A percentile compares a stretch with the other conserved stretches of the same genome.
Evolutionary conservation across 371 early-diverging fungal species (phyloP).

Genomic region (Thermomucor indicae-seudaticae): DNA sequence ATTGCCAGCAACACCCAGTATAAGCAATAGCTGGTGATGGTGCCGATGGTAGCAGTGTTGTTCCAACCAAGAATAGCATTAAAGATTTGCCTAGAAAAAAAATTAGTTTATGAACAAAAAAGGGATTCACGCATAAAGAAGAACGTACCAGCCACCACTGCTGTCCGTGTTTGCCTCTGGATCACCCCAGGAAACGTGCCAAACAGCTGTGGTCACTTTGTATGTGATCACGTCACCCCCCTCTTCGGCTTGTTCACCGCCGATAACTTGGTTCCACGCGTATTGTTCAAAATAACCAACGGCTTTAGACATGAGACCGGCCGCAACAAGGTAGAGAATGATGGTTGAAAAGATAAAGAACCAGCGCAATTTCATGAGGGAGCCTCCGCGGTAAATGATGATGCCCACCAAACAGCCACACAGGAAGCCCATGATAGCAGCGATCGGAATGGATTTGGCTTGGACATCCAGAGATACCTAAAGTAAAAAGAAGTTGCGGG

Average conservation of each 20-base stretch:
- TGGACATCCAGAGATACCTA: slow-evolving; percentile 62
- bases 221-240: slow-evolving; percentile 35
- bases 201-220: slow-evolving; percentile 37
- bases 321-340: slow-evolving; percentile 71
- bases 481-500: slow-evolving; percentile 52
- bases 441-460: slow-evolving; percentile 71
- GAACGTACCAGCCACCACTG: slow-evolving; percentile 52
- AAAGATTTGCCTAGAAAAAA: slow-evolving; percentile 11
- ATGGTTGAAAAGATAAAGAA: slow-evolving; percentile 76
- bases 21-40: slow-evolving; percentile 64
- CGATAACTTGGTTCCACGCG: slow-evolving; percentile 48
- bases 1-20: slow-evolving; percentile 66
- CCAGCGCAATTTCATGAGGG: slow-evolving; percentile 56
- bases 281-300: slow-evolving; percentile 60
- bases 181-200: slow-evolving; percentile 48
- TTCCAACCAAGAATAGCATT: slow-evolving; percentile 60
- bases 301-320: slow-evolving; percentile 65
- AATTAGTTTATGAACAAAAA: neutral
- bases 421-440: slow-evolving; percentile 64
- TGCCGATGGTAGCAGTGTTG: slow-evolving; percentile 67
- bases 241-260: slow-evolving; percentile 47
- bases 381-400: slow-evolving; percentile 67
- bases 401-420: slow-evolving; percentile 65
- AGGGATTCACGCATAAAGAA: neutral
- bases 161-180: slow-evolving; percentile 39